A percentile compares a stretch with the other conserved stretches of the same genome.
These are phyloP conservation scores for Yarrowia galli DNA, from an alignment of 1,139 yeast species.

Conservation along the genomic window DNA sequence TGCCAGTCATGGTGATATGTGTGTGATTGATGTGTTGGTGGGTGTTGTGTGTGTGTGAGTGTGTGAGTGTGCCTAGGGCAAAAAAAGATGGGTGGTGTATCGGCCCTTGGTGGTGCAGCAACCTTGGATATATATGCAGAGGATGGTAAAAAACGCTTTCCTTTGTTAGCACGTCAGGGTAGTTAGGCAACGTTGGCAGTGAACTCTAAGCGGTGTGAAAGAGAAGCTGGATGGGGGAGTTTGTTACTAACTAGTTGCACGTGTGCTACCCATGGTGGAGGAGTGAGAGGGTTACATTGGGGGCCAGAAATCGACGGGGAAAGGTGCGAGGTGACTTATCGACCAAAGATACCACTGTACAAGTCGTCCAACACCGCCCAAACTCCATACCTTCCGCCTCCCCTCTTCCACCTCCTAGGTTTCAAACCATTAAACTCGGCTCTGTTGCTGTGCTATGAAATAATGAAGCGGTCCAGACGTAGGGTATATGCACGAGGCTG, in stretches of 20 bases:
- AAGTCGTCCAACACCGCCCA: too few relatives aligned
- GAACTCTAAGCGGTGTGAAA: constrained; percentile 31
- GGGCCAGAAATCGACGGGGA: neutral
- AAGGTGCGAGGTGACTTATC: too few relatives aligned
- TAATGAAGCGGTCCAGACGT: constrained; percentile 37
- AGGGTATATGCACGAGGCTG: constrained; percentile 29
- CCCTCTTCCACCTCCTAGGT: constrained; percentile 12
- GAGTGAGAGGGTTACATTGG: neutral
- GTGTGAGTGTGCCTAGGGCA: neutral
- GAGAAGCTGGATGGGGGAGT: neutral
- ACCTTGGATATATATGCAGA: constrained; percentile 38
- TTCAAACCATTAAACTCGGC: constrained; percentile 26
- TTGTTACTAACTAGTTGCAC: constrained; percentile 2
- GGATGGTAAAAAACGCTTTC: constrained; percentile 36
- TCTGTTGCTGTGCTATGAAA: constrained; percentile 31
- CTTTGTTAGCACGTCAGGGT: constrained; percentile 37
- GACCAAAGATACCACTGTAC: too few relatives aligned
- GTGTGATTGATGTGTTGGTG: neutral
- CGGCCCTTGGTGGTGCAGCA: constrained; percentile 35
- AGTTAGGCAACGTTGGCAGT: constrained; percentile 27
- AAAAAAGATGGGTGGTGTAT: constrained; percentile 13
- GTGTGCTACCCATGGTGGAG: neutral
- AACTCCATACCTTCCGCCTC: neutral
- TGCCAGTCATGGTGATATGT: constrained; percentile 9
- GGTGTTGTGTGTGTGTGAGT: neutral